phyloP scores from a whole-genome alignment of 768 basidiomycete species.

The Chiua virens region DNA sequence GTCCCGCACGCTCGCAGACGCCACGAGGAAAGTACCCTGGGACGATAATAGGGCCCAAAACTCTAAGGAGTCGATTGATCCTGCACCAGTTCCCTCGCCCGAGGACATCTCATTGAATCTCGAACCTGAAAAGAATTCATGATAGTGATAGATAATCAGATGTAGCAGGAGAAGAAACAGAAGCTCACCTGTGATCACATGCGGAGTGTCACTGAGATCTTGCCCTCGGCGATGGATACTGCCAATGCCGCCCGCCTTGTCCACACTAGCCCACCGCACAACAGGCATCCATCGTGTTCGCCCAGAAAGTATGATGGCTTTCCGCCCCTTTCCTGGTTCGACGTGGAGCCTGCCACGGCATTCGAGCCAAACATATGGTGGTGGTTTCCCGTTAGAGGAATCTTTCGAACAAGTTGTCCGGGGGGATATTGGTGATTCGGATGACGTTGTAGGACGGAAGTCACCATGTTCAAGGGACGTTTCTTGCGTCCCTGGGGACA shows the following conservation, averaged over 20 bases:
- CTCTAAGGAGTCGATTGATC: slow-evolving; percentile 26
- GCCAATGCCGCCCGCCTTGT: slow-evolving; percentile 42
- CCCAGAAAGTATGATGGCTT: slow-evolving; percentile 90
- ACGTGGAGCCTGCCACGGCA: slow-evolving; percentile 85
- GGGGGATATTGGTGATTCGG: not conserved
- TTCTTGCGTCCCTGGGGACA: not conserved
- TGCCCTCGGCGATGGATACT: not conserved
- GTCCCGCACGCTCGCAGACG: slow-evolving; percentile 52
- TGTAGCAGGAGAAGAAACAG: not conserved
- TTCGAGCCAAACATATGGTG: slow-evolving; percentile 84
- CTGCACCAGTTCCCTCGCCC: not conserved
- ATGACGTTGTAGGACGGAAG: not conserved
- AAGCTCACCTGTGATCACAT: slow-evolving; percentile 23
- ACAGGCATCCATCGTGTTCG: slow-evolving; percentile 66
- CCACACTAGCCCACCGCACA: slow-evolving; percentile 61
- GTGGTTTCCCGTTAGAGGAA: slow-evolving; percentile 9
- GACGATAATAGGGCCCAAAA: slow-evolving; percentile 55
- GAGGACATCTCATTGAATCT: not conserved
- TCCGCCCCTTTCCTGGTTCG: slow-evolving; percentile 92
- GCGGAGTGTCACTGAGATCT: not conserved
- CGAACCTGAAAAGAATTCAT: slow-evolving; percentile 3
- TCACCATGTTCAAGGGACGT: slow-evolving; percentile 1
- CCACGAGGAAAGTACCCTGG: slow-evolving; percentile 50
- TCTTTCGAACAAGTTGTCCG: not conserved
- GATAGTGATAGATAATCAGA: not conserved